phyloP scores from a whole-genome alignment of 2,329 filamentous ascomycete genomes.

The Nigrospora oryzae region DNA sequence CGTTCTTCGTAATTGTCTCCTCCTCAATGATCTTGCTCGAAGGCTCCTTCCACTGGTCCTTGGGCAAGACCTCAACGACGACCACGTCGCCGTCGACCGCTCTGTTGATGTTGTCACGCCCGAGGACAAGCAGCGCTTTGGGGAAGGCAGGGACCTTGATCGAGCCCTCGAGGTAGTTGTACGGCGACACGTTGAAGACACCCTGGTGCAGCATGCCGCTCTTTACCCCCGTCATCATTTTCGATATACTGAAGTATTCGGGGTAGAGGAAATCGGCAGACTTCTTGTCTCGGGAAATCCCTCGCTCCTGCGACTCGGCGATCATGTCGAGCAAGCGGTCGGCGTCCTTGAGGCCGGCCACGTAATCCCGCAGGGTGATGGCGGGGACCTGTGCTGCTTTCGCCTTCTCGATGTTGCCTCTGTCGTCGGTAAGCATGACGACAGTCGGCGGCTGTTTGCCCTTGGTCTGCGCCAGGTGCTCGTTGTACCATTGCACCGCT shows the following conservation, averaged over 20 bases:
- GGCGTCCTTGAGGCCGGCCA: constrained; percentile 74
- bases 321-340: constrained; percentile 91
- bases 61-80: constrained; percentile 84
- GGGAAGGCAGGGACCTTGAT: constrained; percentile 87
- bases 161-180: constrained; percentile 94
- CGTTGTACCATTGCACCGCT: constrained; percentile 82
- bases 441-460: constrained; percentile 60
- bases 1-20: constrained; percentile 82
- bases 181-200: constrained; percentile 90
- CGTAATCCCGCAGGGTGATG: constrained; percentile 65
- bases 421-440: constrained; percentile 92
- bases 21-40: constrained; percentile 96
- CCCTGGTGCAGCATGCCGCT: constrained; percentile 86
- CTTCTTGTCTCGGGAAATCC: constrained; percentile 55
- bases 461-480: constrained; percentile 65
- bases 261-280: constrained; percentile 68
- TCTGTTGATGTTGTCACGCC: constrained; percentile 92
- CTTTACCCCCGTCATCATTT: constrained; percentile 90
- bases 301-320: constrained; percentile 64
- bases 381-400: constrained; percentile 66
- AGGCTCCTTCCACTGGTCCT: constrained; percentile 94
- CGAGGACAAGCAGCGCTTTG: constrained; percentile 78
- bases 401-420: constrained; percentile 76
- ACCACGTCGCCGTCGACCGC: constrained; percentile 87
- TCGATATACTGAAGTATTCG: constrained; percentile 83